Conservation (phyloP, 331 rosid species). For the Stylosanthes scabra region DNA sequence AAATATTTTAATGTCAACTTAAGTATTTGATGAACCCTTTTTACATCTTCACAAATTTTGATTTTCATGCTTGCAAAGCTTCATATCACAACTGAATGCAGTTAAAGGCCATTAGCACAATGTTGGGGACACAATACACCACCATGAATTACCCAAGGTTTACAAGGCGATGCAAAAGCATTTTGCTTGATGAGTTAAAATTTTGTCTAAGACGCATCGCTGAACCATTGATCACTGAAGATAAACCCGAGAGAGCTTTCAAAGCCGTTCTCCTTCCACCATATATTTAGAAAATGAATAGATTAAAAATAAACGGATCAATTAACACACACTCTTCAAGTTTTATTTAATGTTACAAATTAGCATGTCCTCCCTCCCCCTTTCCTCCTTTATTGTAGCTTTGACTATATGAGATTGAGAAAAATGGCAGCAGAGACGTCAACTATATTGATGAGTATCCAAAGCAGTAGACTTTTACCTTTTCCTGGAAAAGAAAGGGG, state of each 20-base stretch:
- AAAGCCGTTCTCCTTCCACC: slow-evolving; percentile 31
- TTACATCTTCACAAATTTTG: slow-evolving; percentile 19
- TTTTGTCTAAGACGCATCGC: slow-evolving; percentile 22
- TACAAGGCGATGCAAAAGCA: slow-evolving; percentile 31
- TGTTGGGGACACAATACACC: slow-evolving; percentile 26
- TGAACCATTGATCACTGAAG: slow-evolving; percentile 21
- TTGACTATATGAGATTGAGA: slow-evolving; percentile 36
- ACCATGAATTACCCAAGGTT: slow-evolving; percentile 28
- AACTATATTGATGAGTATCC: slow-evolving; percentile 47
- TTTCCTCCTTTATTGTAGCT: slow-evolving; percentile 40
- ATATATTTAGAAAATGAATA: slow-evolving; percentile 28
- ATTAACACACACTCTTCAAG: slow-evolving; percentile 17
- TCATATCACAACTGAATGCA: slow-evolving; percentile 32
- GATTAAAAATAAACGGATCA: slow-evolving; percentile 20
- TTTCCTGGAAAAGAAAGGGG: slow-evolving; percentile 45
- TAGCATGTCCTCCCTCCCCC: slow-evolving; percentile 38
- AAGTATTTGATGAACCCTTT: slow-evolving; percentile 15
- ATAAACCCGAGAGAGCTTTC: slow-evolving; percentile 25
- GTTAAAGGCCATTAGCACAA: slow-evolving; percentile 28
- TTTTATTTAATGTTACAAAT: slow-evolving; percentile 30
- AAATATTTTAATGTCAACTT: slow-evolving; percentile 18
- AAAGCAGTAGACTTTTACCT: slow-evolving; percentile 50
- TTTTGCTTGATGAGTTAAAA: slow-evolving; percentile 11
- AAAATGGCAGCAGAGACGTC: slow-evolving; percentile 45
- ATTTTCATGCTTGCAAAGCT: slow-evolving; percentile 16